Conservation (phyloP, 2,329 filamentous ascomycete species). For the Colletotrichum chrysophilum region DNA sequence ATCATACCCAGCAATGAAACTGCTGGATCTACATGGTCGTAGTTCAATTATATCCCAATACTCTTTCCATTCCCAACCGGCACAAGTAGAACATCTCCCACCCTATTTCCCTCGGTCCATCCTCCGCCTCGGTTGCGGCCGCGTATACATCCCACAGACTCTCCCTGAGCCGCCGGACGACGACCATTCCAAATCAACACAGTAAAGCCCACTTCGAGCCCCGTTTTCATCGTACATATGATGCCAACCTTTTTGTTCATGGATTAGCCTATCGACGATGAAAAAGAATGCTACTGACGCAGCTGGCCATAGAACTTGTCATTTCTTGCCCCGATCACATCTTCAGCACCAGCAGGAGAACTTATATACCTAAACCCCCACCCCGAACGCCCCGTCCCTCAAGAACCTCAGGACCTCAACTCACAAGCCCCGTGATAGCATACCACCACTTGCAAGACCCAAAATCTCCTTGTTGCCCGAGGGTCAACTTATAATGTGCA, state of each 20-base stretch:
- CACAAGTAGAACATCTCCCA: rapidly evolving
- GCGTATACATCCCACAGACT: rapidly evolving
- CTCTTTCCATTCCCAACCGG: neutral
- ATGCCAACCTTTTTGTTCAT: too few species aligned
- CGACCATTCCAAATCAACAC: neutral
- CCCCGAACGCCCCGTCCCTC: neutral
- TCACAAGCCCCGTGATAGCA: neutral
- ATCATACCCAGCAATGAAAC: neutral
- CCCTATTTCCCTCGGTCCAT: neutral
- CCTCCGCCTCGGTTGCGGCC: neutral
- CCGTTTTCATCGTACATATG: too few species aligned
- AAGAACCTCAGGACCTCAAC: neutral
- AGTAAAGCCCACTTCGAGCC: too few species aligned
- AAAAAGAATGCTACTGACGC: neutral
- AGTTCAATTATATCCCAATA: neutral
- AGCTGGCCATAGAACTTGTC: too few species aligned
- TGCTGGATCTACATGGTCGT: too few species aligned
- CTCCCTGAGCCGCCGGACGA: neutral
- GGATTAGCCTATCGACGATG: neutral
- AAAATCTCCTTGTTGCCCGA: neutral
- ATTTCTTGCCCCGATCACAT: neutral
- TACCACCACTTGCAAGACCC: neutral
- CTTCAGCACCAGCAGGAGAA: neutral
- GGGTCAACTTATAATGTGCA: neutral
- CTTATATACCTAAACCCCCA: neutral